Base-by-base conservation (phyloP, 192 early-diverging fungal species). In the Geosiphon pyriformis region DNA sequence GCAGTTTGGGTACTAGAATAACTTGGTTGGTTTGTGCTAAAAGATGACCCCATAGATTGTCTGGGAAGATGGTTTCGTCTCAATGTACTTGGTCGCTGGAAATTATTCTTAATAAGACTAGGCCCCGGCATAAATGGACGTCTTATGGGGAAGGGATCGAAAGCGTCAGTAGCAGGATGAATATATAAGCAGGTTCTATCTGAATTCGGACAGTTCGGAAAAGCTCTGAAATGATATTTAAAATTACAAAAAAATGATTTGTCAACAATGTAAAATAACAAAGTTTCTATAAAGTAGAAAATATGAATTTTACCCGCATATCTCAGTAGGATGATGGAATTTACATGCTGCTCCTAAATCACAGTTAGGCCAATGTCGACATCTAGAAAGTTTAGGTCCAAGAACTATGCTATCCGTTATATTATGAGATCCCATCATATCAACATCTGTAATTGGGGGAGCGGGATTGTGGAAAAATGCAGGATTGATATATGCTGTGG, bases 281-380 rank as follows among this genome's bases (percentile, higher is more conserved):
- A 42, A 42, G 37, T 10, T 42, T 15, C 7, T 15, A 42, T 10
- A 23, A 7, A 31, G 23, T 35, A 54, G 27, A 22, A 33, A 51
- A 17, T 63, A 6, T 20, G 30, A 23, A 15, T 31, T 32, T 65
- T 65, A 65, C 31, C 50, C 23, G 29, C 76, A 78, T 10, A 78
- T 68, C 51, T 74, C 68, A 10, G 61, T 69, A 23, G 76, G 76
- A 60, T 78, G 76, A 71, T 73, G 72, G 52, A 67, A 78, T 26
- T 64, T 73, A 30, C 76, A 78, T 17, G 46, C 10, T 3, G 69
- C 54, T 22, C 70, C 73, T 25, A 74, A 70, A 22, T 68, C 4
- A 30, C 76, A 78, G 57, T 72, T 78, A 34, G 76, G 76, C 76
- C 76, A 78, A 62, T 72, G 72, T 7, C 68, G 61, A 62, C 76